These are phyloP conservation scores for Exsudoporus frostii DNA, from an alignment of 768 basidiomycete species.

Conservation along the genomic window DNA sequence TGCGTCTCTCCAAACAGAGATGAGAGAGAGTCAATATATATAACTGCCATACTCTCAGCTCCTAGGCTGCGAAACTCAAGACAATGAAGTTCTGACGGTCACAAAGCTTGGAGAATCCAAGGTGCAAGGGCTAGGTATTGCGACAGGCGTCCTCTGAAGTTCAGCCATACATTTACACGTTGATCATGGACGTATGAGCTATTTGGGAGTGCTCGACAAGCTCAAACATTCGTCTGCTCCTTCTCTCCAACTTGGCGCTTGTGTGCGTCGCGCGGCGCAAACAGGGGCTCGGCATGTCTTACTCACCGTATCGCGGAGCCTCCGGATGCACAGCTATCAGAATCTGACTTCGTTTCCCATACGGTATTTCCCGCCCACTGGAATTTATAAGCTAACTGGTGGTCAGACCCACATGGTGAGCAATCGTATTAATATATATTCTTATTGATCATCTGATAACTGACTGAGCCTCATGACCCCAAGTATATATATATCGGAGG, in stretches of 20 bases:
- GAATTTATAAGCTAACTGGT: slow-evolving; percentile 1
- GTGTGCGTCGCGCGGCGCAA: background rate
- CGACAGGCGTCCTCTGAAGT: background rate
- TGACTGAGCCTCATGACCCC: background rate
- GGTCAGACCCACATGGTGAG: background rate
- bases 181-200: background rate
- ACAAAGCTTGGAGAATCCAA: background rate
- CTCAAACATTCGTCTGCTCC: background rate
- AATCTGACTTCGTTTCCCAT: background rate
- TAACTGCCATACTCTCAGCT: background rate
- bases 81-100: background rate
- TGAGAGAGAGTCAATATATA: background rate
- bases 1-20: background rate
- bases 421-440: background rate
- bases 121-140: background rate
- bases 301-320: background rate
- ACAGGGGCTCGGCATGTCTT: background rate
- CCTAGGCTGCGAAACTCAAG: background rate
- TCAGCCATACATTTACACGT: background rate
- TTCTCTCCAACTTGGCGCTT: background rate
- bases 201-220: no score
- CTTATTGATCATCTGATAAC: background rate
- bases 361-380: background rate
- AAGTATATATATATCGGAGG: slow-evolving; percentile 27
- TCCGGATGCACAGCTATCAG: background rate